Percentiles rank a stretch among this genome's conserved stretches.
phyloP scores from a whole-genome alignment of 169 alveolate species.

The Plasmodium reichenowi region DNA sequence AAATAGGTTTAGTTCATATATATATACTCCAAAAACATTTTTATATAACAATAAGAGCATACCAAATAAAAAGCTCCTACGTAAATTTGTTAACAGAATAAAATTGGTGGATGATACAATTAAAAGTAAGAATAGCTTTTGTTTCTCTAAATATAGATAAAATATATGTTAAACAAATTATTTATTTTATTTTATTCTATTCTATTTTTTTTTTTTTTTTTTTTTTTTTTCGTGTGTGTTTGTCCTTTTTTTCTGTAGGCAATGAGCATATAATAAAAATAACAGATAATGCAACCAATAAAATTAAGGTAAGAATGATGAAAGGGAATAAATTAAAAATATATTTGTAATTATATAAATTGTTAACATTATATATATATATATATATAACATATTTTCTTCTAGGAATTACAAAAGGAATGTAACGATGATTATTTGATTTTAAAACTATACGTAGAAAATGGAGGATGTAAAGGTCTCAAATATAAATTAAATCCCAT shows the following conservation, averaged over 20 bases:
- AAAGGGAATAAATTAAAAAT: not conserved
- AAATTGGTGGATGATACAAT: slow-evolving; percentile 52
- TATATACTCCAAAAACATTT: slow-evolving; percentile 1
- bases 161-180: not conserved
- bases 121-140: slow-evolving; percentile 39
- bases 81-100: slow-evolving; percentile 27
- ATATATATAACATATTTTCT: slow-evolving; percentile 18
- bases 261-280: slow-evolving; percentile 74
- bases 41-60: slow-evolving; percentile 1
- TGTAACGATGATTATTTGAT: slow-evolving; percentile 22
- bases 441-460: slow-evolving; percentile 42
- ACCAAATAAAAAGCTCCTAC: not conserved
- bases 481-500: slow-evolving; percentile 71
- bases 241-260: slow-evolving; percentile 22
- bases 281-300: slow-evolving; percentile 50
- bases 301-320: slow-evolving; percentile 50
- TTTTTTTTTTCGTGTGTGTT: not conserved
- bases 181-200: not conserved
- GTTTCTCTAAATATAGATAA: not conserved
- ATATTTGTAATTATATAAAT: not conserved
- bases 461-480: slow-evolving; percentile 76
- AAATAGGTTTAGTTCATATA: slow-evolving; percentile 9
- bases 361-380: not conserved
- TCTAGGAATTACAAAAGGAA: slow-evolving; percentile 54
- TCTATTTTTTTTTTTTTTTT: not conserved